Evolutionary conservation across 2,329 filamentous ascomycete genomes (phyloP).

Genomic region (Fusarium sp.): DNA sequence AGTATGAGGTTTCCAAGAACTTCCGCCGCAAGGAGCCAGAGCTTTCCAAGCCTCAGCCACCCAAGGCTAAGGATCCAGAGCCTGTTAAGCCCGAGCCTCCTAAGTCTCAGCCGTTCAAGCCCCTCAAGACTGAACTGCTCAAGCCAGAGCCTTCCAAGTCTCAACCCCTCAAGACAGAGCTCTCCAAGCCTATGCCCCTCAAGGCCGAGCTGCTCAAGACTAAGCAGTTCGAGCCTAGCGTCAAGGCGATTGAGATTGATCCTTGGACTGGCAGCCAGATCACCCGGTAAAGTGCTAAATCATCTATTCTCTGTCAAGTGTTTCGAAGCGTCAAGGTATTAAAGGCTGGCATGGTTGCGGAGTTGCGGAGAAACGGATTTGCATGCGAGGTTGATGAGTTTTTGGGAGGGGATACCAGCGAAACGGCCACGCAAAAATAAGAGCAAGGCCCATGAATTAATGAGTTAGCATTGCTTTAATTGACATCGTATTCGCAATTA

Average conservation of each 20-base stretch:
- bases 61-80: background rate
- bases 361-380: background rate
- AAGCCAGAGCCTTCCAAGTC: no score
- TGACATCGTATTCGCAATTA: background rate
- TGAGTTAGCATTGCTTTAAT: background rate
- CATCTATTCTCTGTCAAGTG: background rate
- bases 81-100: no score
- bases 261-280: background rate
- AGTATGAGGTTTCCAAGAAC: constrained; percentile 40
- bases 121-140: background rate
- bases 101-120: background rate
- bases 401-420: background rate
- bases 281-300: background rate
- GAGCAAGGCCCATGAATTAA: background rate
- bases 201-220: background rate
- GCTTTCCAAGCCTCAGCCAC: background rate
- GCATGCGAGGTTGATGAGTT: background rate
- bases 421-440: background rate
- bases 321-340: background rate
- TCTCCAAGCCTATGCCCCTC: background rate
- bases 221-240: background rate
- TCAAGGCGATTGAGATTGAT: background rate
- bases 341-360: background rate
- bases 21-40: constrained; percentile 1
- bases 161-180: background rate